Percentiles rank a stretch among this genome's conserved stretches.
Conservation (phyloP, 768 basidiomycete species). For the Mycena venus region DNA sequence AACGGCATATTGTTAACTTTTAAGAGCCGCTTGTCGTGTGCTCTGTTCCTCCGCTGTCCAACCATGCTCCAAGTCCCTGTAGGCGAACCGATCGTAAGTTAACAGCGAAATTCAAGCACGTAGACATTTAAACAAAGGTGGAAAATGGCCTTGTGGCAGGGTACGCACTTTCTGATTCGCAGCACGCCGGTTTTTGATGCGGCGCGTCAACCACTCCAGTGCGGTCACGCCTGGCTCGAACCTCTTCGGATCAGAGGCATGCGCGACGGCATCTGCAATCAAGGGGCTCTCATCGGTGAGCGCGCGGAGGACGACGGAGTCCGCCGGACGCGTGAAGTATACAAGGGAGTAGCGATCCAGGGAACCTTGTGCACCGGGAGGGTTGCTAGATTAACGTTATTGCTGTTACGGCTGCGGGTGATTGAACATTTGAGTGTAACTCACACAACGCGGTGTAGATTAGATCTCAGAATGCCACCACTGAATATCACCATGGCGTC, state of each 20-base stretch:
- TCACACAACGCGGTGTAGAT: constrained; percentile 58
- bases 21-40: constrained; percentile 2
- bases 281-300: constrained; percentile 58
- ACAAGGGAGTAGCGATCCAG: constrained; percentile 71
- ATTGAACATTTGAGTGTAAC: constrained; percentile 11
- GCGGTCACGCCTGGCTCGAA: constrained; percentile 42
- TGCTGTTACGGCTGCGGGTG: not conserved
- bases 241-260: constrained; percentile 31
- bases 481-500: constrained; percentile 61
- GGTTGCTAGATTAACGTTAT: constrained; percentile 47
- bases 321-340: constrained; percentile 70
- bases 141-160: not conserved
- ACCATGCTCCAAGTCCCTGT: constrained; percentile 13
- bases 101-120: no score
- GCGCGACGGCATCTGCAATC: constrained; percentile 57
- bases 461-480: constrained; percentile 59
- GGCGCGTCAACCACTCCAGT: constrained; percentile 45
- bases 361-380: constrained; percentile 64
- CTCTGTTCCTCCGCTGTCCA: constrained; percentile 18
- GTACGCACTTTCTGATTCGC: constrained; percentile 37
- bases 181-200: constrained; percentile 36
- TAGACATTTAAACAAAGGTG: not conserved
- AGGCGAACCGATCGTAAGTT: not conserved
- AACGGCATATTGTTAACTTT: not conserved
- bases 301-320: constrained; percentile 59